Evolutionary conservation across 148 eudicot species (phyloP), one percentile per base, ranked within the genome.

Genomic region (Nyssa sinensis): DNA sequence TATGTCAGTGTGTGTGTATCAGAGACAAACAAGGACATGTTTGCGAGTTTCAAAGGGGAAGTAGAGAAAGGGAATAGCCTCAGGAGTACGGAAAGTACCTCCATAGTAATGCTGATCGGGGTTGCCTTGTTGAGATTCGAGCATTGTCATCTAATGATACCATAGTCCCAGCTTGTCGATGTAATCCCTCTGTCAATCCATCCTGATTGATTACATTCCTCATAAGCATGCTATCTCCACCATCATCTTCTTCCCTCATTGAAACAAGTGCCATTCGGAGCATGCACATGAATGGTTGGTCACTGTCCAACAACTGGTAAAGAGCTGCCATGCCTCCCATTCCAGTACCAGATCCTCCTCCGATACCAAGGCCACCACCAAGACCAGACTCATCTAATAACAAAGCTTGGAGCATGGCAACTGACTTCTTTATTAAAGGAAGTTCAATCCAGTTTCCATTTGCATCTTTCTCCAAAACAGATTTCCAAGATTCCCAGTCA

Each of bases 261-360:
- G 97, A 93, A 81, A 83, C 89, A 80, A 93, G 98, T 76, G 91
- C 96, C 99, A 96, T 96, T 16, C 99, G 91, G 51, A 96, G 98
- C 97, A 96, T 96, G 86, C 98, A 93, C 53, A 96, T 74, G 80
- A 96, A 96, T 37, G 99, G 99, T 72, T 96, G 99, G 77, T 96
- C 99, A 83, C 99, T 93, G 75, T 96, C 99, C 82, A 96, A 78
- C 87, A 96, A 83, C 78, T 91, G 98, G 80, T 93, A 96, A 62
- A 93, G 93, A 24, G 98, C 88, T 53, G 97, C 75, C 99, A 96
- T 91, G 68, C 97, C 98, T 62, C 99, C 99, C 98, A 96, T 93
- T 79, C 99, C 99, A 63, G 99, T 96, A 78, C 99, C 99, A 72
- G 99, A 96, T 75, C 98, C 99, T 74, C 99, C 99, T 49, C 99